Evolutionary conservation across 352 stramenopile species (phyloP).

Genomic region (Phytophthora melonis): DNA sequence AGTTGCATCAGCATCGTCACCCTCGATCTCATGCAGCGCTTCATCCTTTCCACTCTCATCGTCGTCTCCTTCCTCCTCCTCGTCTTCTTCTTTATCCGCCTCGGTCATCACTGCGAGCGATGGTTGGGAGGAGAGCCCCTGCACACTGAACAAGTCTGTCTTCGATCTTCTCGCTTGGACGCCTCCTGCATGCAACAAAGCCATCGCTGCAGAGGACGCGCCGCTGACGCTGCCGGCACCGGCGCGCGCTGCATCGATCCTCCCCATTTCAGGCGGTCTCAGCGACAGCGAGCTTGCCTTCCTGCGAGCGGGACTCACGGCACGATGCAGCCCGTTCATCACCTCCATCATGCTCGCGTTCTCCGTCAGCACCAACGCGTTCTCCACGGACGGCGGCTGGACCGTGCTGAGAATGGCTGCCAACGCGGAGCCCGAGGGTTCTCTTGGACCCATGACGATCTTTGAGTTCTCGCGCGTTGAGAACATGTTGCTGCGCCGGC

Average conservation of each 20-base stretch:
- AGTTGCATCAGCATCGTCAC: neutral
- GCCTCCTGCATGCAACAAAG: neutral
- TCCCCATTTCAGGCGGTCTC: constrained; percentile 19
- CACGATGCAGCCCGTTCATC: constrained; percentile 47
- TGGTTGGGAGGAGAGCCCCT: constrained; percentile 1
- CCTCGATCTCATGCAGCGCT: neutral
- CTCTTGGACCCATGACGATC: constrained; percentile 64
- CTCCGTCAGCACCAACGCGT: constrained; percentile 56
- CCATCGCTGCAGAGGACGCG: neutral
- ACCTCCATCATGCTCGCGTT: constrained; percentile 44
- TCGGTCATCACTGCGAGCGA: constrained; percentile 30
- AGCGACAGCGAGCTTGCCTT: constrained; percentile 24
- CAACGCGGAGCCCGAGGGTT: constrained; percentile 58
- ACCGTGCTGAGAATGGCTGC: constrained; percentile 56
- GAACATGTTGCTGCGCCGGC: constrained; percentile 65
- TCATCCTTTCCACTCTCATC: constrained; percentile 8
- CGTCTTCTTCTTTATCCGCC: constrained; percentile 27
- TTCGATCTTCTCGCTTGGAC: constrained; percentile 9
- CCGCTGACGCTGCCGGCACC: neutral
- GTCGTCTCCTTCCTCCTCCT: constrained; percentile 17
- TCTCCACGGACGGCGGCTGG: constrained; percentile 62
- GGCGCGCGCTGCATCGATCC: neutral
- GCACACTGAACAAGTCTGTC: constrained; percentile 2
- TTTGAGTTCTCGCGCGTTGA: constrained; percentile 57
- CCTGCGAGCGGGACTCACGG: constrained; percentile 26